These are phyloP conservation scores for Rhynchosporium secalis DNA, from an alignment of 2,329 filamentous ascomycete genomes.

Conservation along the genomic window DNA sequence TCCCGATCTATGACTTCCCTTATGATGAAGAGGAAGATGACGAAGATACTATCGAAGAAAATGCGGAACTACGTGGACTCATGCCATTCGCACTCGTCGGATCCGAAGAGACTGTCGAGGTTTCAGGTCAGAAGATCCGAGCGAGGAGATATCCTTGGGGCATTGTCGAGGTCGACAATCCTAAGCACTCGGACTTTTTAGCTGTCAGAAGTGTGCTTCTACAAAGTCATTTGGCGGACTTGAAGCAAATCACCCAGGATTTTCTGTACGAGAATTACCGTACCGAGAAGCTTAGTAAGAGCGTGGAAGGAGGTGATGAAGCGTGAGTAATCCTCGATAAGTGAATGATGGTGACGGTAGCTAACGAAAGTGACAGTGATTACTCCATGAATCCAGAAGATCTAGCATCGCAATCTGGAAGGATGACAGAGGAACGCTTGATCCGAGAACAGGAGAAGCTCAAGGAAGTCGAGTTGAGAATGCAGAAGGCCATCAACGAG, in stretches of 20 bases:
- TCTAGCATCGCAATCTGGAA: constrained; percentile 91
- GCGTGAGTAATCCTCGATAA: constrained; percentile 64
- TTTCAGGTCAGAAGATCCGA: constrained; percentile 86
- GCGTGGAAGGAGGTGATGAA: constrained; percentile 84
- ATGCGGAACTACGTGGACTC: constrained; percentile 90
- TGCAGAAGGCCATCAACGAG: constrained; percentile 99
- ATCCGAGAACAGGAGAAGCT: constrained; percentile 99
- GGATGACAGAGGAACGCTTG: constrained; percentile 98
- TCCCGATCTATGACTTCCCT: constrained; percentile 99
- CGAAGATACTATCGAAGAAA: constrained; percentile 99
- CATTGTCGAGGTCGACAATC: constrained; percentile 97
- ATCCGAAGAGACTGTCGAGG: constrained; percentile 91
- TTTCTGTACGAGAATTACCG: constrained; percentile 99
- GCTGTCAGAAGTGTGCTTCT: constrained; percentile 94
- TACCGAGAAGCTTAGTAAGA: constrained; percentile 99
- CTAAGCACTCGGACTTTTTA: constrained; percentile 96
- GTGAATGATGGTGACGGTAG: constrained; percentile 37
- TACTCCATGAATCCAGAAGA: constrained; percentile 97
- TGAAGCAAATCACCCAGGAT: constrained; percentile 99
- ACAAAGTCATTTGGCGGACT: constrained; percentile 94
- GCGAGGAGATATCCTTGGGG: constrained; percentile 98
- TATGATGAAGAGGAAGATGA: constrained; percentile 99
- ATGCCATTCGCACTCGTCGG: constrained; percentile 99
- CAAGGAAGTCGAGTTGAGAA: constrained; percentile 98
- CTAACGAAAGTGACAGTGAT: constrained; percentile 51